phyloP scores from a whole-genome alignment of 2,329 filamentous ascomycete species.

The Aspergillus flavus region DNA sequence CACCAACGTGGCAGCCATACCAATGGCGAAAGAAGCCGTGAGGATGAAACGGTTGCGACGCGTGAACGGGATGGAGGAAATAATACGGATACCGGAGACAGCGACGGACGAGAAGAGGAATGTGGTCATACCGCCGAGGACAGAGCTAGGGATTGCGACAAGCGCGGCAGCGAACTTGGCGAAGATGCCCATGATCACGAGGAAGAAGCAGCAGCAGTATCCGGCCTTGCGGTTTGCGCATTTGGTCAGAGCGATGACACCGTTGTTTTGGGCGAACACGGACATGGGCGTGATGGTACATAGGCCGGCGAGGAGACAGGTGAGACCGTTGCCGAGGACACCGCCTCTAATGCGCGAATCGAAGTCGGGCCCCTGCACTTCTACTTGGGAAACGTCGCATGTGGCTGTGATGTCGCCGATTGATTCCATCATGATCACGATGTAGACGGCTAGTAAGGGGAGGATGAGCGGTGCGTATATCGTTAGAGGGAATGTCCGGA shows the following conservation, averaged over 20 bases:
- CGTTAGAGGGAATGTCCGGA: conserved; percentile 66
- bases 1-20: conserved; percentile 57
- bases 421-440: conserved; percentile 69
- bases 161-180: conserved; percentile 71
- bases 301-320: conserved; percentile 63
- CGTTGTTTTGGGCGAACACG: conserved; percentile 70
- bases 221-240: conserved; percentile 70
- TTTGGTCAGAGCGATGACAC: conserved; percentile 67
- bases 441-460: conserved; percentile 59
- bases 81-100: conserved; percentile 67
- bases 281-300: conserved; percentile 70
- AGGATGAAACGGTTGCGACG: conserved; percentile 68
- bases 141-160: conserved; percentile 62
- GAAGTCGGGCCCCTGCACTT: conserved; percentile 66
- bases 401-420: conserved; percentile 71
- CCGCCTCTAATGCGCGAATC: conserved; percentile 71
- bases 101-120: conserved; percentile 70
- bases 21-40: conserved; percentile 62
- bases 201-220: conserved; percentile 66
- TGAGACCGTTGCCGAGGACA: conserved; percentile 68
- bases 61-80: conserved; percentile 64
- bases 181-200: conserved; percentile 70
- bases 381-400: conserved; percentile 65
- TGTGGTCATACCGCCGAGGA: conserved; percentile 56
- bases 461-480: conserved; percentile 69